Evolutionary conservation across 768 basidiomycete genomes (phyloP).

Genomic region (Pleurotus salmoneostramineus): DNA sequence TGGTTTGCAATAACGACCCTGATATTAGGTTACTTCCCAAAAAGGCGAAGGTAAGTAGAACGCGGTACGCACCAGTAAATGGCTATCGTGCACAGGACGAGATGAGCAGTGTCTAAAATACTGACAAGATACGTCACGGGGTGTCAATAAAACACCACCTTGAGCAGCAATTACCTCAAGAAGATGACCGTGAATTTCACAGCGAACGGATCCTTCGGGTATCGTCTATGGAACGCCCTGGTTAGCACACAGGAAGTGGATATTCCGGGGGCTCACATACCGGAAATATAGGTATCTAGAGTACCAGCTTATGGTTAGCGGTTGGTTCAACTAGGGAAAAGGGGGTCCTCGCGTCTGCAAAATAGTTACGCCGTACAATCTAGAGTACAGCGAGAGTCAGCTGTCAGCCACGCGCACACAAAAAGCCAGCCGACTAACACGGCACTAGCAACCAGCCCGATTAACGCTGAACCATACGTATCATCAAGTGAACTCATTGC

Average conservation of each 20-base stretch:
- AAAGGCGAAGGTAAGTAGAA: background rate
- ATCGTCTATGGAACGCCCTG: slow-evolving; percentile 22
- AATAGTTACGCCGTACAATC: slow-evolving; percentile 44
- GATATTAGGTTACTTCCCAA: background rate
- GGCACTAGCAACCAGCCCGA: slow-evolving; percentile 40
- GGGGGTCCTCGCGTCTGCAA: slow-evolving; percentile 31
- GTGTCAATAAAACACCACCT: background rate
- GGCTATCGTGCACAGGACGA: slow-evolving; percentile 37
- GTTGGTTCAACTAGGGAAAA: too few relatives aligned
- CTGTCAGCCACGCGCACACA: background rate
- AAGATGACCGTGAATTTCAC: background rate
- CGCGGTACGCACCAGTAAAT: slow-evolving; percentile 39
- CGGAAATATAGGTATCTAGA: slow-evolving; percentile 39
- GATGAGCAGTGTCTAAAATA: slow-evolving; percentile 39
- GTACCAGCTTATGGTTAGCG: background rate
- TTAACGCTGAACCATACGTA: slow-evolving; percentile 41
- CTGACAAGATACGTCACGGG: slow-evolving; percentile 15
- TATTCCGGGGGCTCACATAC: slow-evolving; percentile 14
- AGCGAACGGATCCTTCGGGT: slow-evolving; percentile 30
- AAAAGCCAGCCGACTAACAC: slow-evolving; percentile 26
- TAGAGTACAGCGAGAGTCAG: slow-evolving; percentile 14
- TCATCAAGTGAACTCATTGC: slow-evolving; percentile 22
- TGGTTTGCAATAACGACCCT: slow-evolving; percentile 48
- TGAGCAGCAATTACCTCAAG: background rate
- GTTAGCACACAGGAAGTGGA: background rate